Base-by-base conservation (phyloP, 768 basidiomycete species). In the Amyloporia xantha region DNA sequence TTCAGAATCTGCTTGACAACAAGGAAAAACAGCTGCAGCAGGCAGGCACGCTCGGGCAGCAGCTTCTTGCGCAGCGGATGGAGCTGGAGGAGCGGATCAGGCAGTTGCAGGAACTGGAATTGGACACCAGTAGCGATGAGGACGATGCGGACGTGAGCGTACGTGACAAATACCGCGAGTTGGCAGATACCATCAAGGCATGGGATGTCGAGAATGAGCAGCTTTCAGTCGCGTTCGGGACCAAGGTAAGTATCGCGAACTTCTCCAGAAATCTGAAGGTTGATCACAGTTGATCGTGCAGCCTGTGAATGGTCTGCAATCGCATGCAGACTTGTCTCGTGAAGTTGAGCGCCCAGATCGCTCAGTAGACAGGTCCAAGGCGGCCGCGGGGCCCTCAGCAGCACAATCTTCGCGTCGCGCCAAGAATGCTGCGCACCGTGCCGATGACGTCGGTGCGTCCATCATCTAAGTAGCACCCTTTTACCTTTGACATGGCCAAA, bases 1-100 rank as follows among this genome's bases (percentile, higher is more conserved):
- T 78, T 5, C 69, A 73, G 51, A 55, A 57, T 17, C 81, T 96
- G 50, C 79, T 98, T 57, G 90, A 91, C 69, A 77, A 72, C 64
- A 97, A 97, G 74, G 89, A 93, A 67, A 82, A 83, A 62, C 92
- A 97, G 66, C 84, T 97, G 27, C 84, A 91, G 54, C 86, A 91
- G 55, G 91, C 91, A 4, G 93, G 90, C 30, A 86, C 84, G 48
- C 82, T 98, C 62, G 94, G 95, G 44, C 92, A 96, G 69, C 86
- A 90, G 65, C 82, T 98, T 59, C 82, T 97, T 53, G 79, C 82
- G 17, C 95, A 98, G 72, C 91, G 91, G 68, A 84, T 90, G 70
- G 90, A 95, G 62, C 79, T 97, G 53, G 91, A 96, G 67, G 84
- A 86, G 62, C 79, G 90, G 44, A 90, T 97, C 51, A 74, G 79